Conservation (phyloP, 805 yeast species). For the Cyberlindnera euphorbiiphila region DNA sequence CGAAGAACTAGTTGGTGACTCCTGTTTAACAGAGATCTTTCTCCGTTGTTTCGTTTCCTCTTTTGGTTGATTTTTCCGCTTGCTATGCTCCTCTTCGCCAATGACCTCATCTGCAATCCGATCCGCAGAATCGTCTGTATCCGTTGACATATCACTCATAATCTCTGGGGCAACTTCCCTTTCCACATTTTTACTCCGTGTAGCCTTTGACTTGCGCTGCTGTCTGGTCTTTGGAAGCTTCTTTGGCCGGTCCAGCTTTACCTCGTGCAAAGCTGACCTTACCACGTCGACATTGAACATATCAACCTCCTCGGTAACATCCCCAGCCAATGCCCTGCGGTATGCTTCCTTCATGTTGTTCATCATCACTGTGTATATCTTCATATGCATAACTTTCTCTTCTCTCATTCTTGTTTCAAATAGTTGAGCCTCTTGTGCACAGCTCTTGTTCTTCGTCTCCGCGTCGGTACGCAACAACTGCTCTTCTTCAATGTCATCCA, state of each 20-base stretch:
- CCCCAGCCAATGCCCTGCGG: conserved; percentile 17
- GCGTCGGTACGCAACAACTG: background rate
- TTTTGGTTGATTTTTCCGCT: background rate
- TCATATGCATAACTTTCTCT: conserved; percentile 16
- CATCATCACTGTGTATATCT: conserved; percentile 20
- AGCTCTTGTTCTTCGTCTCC: conserved; percentile 1
- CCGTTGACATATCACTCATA: too few species aligned
- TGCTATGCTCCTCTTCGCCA: background rate
- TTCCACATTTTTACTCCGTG: background rate
- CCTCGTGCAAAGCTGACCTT: conserved; percentile 1
- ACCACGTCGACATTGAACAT: conserved; percentile 14
- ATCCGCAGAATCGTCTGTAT: background rate
- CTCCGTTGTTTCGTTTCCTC: background rate
- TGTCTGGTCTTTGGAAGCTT: background rate
- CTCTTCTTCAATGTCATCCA: conserved; percentile 1
- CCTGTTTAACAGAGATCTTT: background rate
- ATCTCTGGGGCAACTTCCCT: too few species aligned
- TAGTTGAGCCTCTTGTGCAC: conserved; percentile 11
- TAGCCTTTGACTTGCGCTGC: background rate
- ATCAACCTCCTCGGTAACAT: conserved; percentile 18
- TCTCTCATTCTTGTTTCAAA: conserved; percentile 7
- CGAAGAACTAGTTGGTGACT: background rate
- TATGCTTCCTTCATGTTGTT: conserved; percentile 23
- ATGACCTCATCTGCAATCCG: conserved; percentile 1
- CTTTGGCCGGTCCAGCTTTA: background rate